Conservation (phyloP, 2,329 filamentous ascomycete species). For the Magnaporthiopsis rhizophila region DNA sequence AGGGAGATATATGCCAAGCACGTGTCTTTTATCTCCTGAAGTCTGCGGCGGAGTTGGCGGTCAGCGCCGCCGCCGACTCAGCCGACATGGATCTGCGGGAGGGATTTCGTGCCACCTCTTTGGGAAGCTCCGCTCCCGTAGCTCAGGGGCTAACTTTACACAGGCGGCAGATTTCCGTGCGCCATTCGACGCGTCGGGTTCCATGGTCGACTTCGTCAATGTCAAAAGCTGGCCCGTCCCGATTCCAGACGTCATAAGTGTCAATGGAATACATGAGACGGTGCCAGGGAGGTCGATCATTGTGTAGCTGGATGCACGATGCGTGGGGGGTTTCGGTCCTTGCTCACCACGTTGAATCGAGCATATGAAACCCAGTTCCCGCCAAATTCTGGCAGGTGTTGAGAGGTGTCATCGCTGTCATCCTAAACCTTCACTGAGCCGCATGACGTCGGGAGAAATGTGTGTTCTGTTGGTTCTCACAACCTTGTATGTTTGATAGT, state of each 20-base stretch:
- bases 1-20: no score
- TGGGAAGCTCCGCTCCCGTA: constrained; percentile 7
- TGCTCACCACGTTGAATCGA: not conserved
- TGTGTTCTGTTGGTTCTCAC: no score
- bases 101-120: not conserved
- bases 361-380: not conserved
- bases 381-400: no score
- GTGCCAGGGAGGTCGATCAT: not conserved
- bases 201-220: no score
- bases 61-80: not conserved
- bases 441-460: no score
- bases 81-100: not conserved
- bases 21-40: not conserved
- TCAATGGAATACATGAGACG: not conserved
- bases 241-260: not conserved
- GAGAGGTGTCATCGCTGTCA: no score
- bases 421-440: no score
- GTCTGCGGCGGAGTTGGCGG: not conserved
- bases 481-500: no score
- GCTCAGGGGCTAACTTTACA: not conserved
- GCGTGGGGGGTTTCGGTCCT: not conserved
- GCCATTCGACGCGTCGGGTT: no score
- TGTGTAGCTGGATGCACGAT: not conserved
- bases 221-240: no score
- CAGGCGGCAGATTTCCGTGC: not conserved